Conservation (phyloP, 176 grass and related monocot genomes). For the Cymbopogon citratus region DNA sequence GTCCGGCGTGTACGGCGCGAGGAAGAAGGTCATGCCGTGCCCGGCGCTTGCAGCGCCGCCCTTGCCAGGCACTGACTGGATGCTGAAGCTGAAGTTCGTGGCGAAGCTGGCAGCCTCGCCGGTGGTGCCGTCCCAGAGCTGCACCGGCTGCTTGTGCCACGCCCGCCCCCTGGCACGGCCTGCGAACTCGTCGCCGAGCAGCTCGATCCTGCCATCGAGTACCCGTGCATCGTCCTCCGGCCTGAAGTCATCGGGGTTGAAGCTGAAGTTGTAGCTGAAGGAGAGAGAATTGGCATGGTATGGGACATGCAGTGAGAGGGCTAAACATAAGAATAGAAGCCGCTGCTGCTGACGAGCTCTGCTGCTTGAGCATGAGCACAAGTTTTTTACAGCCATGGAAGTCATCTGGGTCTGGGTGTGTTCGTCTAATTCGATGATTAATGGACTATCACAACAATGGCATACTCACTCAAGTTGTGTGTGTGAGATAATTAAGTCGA, state of each 20-base stretch:
- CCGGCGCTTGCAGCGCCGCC: too few species aligned
- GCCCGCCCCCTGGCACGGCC: conserved; percentile 7
- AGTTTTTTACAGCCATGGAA: too few species aligned
- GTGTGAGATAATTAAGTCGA: too few species aligned
- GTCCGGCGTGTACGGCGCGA: conserved; percentile 21
- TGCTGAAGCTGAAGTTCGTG: conserved; percentile 32
- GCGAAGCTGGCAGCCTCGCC: conserved; percentile 38
- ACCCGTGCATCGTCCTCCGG: neutral
- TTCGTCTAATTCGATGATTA: too few species aligned
- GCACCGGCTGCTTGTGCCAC: conserved; percentile 9
- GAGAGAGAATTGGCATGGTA: neutral
- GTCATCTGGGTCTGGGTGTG: too few species aligned
- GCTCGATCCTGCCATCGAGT: neutral
- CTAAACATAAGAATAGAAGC: neutral
- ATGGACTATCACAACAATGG: too few species aligned
- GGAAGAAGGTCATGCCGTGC: conserved; percentile 53
- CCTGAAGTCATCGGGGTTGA: neutral
- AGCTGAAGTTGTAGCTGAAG: neutral
- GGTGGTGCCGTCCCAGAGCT: conserved; percentile 34
- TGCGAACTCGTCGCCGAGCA: neutral
- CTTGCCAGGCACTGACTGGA: neutral
- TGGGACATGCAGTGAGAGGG: neutral
- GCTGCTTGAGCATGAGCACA: too few species aligned
- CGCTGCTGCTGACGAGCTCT: neutral
- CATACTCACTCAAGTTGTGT: too few species aligned